Base-by-base conservation (phyloP, 306 rosid species). In the Cucumis cinereus region DNA sequence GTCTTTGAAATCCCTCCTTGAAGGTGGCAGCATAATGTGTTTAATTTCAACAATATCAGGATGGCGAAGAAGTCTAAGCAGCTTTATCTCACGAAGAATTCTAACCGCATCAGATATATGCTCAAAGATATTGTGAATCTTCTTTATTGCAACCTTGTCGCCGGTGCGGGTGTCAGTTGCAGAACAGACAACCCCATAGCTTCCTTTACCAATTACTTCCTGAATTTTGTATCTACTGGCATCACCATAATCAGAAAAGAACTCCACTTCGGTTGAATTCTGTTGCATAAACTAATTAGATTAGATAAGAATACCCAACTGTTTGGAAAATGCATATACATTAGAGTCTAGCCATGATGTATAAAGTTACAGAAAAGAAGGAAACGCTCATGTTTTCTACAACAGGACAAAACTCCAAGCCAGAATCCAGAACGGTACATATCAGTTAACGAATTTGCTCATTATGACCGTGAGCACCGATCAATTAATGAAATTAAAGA, bases 41-140 rank as follows among this genome's bases (percentile, higher is more conserved):
- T 93, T 89, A 71, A 93, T 93, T 88, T 93, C 98, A 79, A 93
- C 98, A 70, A 93, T 93, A 83, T 93, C 98, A 1, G 98, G 98
- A 86, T 93, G 98, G 47, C 92, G 87, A 62, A 93, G 92, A 83
- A 93, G 92, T 79, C 96, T 84, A 57, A 93, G 98, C 78, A 93
- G 84, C 92, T 93, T 93, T 84, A 93, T 91, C 91, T 93, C 98
- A 10, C 98, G 94, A 54, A 93, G 96, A 85, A 93, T 93, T 40
- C 98, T 93, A 6, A 97, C 94, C n/a, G 98, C 92, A 77, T 93
- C 98, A 54, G 98, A 91, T 80, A 90, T 84, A 82, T 93, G 98
- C 78, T 93, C 98, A 75, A 93, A 93, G 79, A 91, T 93, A 77
- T 90, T 93, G 7, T 91, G 98, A 74, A 93, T 90, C 84, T 93